Base-by-base conservation (phyloP, 2,329 filamentous ascomycete species). In the Hirsutella minnesotensis region DNA sequence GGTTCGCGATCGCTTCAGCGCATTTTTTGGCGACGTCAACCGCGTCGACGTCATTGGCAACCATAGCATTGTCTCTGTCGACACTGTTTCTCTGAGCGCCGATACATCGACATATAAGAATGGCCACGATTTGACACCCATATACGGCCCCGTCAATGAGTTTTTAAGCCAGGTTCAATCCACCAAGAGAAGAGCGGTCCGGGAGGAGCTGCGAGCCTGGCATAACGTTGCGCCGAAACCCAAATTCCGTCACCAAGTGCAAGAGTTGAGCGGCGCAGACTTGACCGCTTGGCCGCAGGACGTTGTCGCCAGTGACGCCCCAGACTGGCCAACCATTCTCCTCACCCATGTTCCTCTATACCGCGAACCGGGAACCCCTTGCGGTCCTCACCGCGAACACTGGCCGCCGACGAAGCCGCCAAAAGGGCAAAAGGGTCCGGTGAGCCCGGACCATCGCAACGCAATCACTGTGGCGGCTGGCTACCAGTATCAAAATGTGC, bases 401-500 rank as follows among this genome's bases (percentile, higher is more conserved):
- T 90, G 80, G 68, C 87, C 87, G 2, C 86, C 85, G 0, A 69
- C 77, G 0, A 74, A 72, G 44, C 77, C 74, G 1, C 70, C 75
- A 1, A 72, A 75, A 42, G 77, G 78, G 7, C 72, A 83, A 52
- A 66, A 60, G 0, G 62, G 53, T 0, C 70, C 73, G 0, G 65
- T 76, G 1, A 60, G 62, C 43, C 77, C 66, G 3, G 86, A 94
- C 53, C 70, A 85, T 38, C 73, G 77, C 44, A 94, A 92, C 50
- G 80, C 89, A 20, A 85, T 98, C 46, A 73, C 74, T 3, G 79
- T 98, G 15, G 67, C 76, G 9, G 72, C 70, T 15, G 92, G 92
- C 13, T 95, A 95, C 56, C 92, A 98, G 60, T 98, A 98, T 57
- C 90, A 96, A 60, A 98, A 95, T 53, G 90, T 95, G 3, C 75